These are phyloP conservation scores for Komagataea norvegica DNA, from an alignment of 1,139 yeast genomes.

Conservation along the genomic window DNA sequence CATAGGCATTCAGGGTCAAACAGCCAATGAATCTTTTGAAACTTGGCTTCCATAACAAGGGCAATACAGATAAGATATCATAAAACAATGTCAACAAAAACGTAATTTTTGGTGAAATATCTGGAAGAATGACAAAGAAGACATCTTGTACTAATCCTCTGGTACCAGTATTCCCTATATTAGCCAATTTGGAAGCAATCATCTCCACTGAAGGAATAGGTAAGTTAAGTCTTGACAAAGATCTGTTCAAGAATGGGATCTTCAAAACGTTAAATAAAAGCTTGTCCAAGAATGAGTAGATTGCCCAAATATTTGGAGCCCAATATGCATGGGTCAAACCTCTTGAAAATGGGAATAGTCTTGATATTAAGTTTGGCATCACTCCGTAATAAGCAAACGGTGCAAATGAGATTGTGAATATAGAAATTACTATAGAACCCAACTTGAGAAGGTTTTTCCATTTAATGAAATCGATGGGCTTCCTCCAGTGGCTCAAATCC, in stretches of 20 bases:
- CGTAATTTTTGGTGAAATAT: slow-evolving; percentile 71
- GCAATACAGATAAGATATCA: slow-evolving; percentile 69
- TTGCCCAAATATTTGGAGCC: slow-evolving; percentile 98
- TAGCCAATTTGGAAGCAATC: slow-evolving; percentile 27
- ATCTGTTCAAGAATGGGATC: slow-evolving; percentile 41
- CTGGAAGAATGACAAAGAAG: slow-evolving; percentile 73
- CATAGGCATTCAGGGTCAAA: slow-evolving; percentile 82
- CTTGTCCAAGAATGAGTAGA: slow-evolving; percentile 83
- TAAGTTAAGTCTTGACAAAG: slow-evolving; percentile 26
- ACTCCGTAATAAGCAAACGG: slow-evolving; percentile 70
- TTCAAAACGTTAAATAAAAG: slow-evolving; percentile 49
- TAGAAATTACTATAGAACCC: slow-evolving; percentile 58
- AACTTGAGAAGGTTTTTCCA: slow-evolving; percentile 60
- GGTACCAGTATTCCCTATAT: slow-evolving; percentile 48
- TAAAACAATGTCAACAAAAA: slow-evolving; percentile 76
- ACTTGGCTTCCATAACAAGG: slow-evolving; percentile 70
- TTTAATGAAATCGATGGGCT: slow-evolving; percentile 32
- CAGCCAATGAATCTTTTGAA: slow-evolving; percentile 78
- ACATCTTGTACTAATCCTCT: slow-evolving; percentile 92
- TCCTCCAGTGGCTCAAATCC: slow-evolving; percentile 29
- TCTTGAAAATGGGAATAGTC: slow-evolving; percentile 90
- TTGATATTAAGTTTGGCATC: slow-evolving; percentile 55
- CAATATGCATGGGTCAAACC: slow-evolving; percentile 97
- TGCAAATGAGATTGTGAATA: slow-evolving; percentile 67
- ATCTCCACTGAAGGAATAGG: slow-evolving; percentile 29